Evolutionary conservation across 2,329 filamentous ascomycete species (phyloP).

Genomic region (Trichoderma pleuroti): DNA sequence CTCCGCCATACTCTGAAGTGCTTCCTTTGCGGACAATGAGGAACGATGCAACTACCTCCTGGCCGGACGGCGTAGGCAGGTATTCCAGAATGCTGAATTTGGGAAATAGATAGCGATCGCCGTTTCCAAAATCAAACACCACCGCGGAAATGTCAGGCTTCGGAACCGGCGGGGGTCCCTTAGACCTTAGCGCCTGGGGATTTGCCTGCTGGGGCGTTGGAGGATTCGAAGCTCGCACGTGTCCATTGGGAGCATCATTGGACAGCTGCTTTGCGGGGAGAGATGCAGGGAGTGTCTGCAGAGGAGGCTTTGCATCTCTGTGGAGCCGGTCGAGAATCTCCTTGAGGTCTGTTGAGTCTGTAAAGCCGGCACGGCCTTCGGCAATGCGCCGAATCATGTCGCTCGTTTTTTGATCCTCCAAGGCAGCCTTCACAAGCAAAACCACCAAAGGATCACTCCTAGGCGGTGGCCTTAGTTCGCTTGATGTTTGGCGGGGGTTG

Average conservation of each 20-base stretch:
- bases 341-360: slow-evolving; percentile 54
- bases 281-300: slow-evolving; percentile 29
- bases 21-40: slow-evolving; percentile 71
- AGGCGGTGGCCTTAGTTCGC: slow-evolving; percentile 50
- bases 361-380: slow-evolving; percentile 46
- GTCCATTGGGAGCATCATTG: slow-evolving; percentile 35
- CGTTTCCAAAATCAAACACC: slow-evolving; percentile 67
- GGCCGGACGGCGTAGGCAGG: slow-evolving; percentile 46
- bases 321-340: slow-evolving; percentile 48
- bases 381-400: slow-evolving; percentile 54
- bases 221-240: slow-evolving; percentile 23
- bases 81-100: slow-evolving; percentile 74
- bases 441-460: slow-evolving; percentile 56
- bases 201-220: slow-evolving; percentile 29
- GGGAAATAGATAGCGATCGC: slow-evolving; percentile 75
- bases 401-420: slow-evolving; percentile 49
- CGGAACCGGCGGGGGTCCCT: slow-evolving; percentile 51
- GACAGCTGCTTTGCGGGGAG: slow-evolving; percentile 29
- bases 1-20: slow-evolving; percentile 60
- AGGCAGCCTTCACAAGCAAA: slow-evolving; percentile 52
- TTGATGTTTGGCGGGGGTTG: slow-evolving; percentile 54
- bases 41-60: slow-evolving; percentile 69
- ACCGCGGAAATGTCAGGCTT: slow-evolving; percentile 64
- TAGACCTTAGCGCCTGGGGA: slow-evolving; percentile 57
- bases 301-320: slow-evolving; percentile 39